Conservation (phyloP, 2,329 filamentous ascomycete genomes). For the Juglanconis oblonga region DNA sequence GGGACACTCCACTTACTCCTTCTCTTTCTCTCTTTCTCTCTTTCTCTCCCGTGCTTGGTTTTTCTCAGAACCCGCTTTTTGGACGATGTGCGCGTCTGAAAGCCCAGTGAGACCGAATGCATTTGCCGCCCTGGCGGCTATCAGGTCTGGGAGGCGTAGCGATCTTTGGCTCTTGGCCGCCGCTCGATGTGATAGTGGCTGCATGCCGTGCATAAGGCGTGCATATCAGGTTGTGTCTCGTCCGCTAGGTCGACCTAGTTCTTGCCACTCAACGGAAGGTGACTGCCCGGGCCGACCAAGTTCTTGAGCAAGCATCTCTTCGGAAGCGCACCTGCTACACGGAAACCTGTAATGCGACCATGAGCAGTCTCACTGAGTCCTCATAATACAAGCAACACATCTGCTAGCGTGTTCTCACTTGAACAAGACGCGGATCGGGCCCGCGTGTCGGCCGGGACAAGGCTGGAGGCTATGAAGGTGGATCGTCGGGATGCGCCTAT, state of each 20-base stretch:
- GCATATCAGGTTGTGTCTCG: background rate
- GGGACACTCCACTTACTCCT: background rate
- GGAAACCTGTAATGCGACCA: no score
- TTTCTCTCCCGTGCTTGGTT: background rate
- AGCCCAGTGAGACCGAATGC: background rate
- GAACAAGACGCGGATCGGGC: background rate
- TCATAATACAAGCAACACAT: background rate
- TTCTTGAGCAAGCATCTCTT: no score
- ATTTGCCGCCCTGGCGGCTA: constrained; percentile 7
- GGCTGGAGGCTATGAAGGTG: constrained; percentile 1
- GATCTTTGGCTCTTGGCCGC: background rate
- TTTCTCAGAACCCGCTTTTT: background rate
- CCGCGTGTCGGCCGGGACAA: background rate
- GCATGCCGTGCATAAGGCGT: background rate
- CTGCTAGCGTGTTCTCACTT: background rate
- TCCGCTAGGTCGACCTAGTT: no score
- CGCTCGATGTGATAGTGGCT: constrained; percentile 3
- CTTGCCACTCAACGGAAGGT: no score
- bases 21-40: no score
- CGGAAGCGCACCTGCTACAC: no score
- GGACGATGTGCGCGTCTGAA: background rate
- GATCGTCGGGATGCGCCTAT: background rate
- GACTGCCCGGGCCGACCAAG: no score
- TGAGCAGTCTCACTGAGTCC: no score
- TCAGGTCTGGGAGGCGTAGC: background rate